Evolutionary conservation across 345 rosid species (phyloP), one percentile per base, ranked within the genome.

Genomic region (Dovyalis caffra): DNA sequence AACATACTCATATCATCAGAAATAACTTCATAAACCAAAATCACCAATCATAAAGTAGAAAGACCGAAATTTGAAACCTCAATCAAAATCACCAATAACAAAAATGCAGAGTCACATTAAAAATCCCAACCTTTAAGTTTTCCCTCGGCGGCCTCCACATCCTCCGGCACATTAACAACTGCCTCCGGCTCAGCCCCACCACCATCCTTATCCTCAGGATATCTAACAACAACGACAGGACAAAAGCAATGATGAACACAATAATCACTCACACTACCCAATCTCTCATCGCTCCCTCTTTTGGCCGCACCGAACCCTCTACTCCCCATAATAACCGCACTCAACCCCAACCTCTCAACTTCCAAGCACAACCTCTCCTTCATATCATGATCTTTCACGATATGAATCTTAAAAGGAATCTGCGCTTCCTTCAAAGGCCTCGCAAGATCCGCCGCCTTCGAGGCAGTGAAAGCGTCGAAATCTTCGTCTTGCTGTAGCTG

Each of bases 331-430:
- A 94, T 89, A 49, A 92, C 94, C 0, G 93, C 94, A 49, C 95
- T 90, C 49, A 94, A 78, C 6, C 86, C 86, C 31, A 94, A 77
- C 80, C 97, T 76, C 83, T 94, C 98, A 60, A 88, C 92, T 86
- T 94, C 98, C 72, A 94, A 68, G 49, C 97, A 94, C 9, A 94
- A 85, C 78, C 98, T 87, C 90, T 94, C 98, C 82, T 91, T 90
- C 98, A 93, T 93, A 70, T 93, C 98, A 43, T 94, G 98, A 70
- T 94, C 98, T 84, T 90, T 92, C 66, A 88, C 98, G 47, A 95
- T 92, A 69, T 95, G 98, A 72, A 91, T 89, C 92, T 90, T 92
- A 82, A 80, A 84, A 31, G 98, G 98, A n/a, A 92, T 81, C 68
- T 89, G 91, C 5, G 93, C 92, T 33, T 94, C 97, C 81, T 85